phyloP scores from a whole-genome alignment of 202 grass and related monocot species.

The Cymbopogon flexuosus region DNA sequence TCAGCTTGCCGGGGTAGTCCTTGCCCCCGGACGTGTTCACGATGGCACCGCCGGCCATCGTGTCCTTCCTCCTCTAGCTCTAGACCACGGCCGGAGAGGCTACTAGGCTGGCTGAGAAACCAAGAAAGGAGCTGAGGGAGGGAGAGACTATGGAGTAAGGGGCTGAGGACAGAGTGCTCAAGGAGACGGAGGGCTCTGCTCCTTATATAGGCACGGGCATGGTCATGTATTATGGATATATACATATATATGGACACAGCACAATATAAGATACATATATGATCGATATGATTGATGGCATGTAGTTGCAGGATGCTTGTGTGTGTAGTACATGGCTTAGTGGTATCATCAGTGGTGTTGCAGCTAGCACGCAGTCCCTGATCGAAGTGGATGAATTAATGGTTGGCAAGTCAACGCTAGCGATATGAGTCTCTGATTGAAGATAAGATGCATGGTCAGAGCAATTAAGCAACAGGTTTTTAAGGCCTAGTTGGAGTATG shows the following conservation, averaged over 20 bases:
- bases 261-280: too few species aligned
- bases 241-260: too few species aligned
- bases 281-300: too few species aligned
- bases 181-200: neutral
- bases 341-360: neutral
- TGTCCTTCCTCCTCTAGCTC: neutral
- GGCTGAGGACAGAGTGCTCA: too few species aligned
- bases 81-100: too few species aligned
- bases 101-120: neutral
- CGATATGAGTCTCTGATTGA: too few species aligned
- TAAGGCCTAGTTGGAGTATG: neutral
- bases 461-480: neutral
- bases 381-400: neutral
- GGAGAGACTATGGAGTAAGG: too few species aligned
- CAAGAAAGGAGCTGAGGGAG: neutral
- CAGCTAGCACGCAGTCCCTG: neutral
- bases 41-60: conserved; percentile 58
- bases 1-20: conserved; percentile 75
- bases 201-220: neutral
- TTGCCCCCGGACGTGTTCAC: conserved; percentile 48
- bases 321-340: neutral
- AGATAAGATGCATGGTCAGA: neutral
- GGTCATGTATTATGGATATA: too few species aligned
- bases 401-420: conserved; percentile 11
- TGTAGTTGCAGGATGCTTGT: neutral